Base-by-base conservation (phyloP, 2,329 filamentous ascomycete genomes). In the Hymenoscyphus repandus region DNA sequence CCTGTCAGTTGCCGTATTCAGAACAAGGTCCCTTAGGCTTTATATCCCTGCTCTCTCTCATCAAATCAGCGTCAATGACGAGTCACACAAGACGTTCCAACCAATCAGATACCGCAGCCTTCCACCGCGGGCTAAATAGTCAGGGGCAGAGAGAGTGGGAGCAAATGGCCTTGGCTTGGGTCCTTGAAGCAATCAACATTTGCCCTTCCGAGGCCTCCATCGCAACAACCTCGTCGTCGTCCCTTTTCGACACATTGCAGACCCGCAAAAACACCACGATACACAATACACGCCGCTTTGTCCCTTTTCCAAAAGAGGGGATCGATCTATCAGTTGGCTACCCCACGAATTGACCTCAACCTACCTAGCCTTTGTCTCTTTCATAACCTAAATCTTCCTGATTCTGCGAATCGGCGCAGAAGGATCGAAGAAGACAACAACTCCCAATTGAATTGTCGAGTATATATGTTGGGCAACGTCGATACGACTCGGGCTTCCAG, bases 381-480 rank as follows among this genome's bases (percentile, higher is more conserved):
- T 5, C 38, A 40, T 11, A 17, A 17, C 17, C 38, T 5, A 20
- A 3, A 17, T 15, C 38, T 11, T 17, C n/a, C n/a, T n/a, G 17
- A 3, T 13, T 37, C 4, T 37, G 15, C 34, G 12, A 17, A 13
- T 31, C 10, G 10, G 40, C 40, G 40, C 40, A 27, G 17, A 34
- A 45, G 42, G 42, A 45, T 45, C 20, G 22, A 9, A 47, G 5
- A 31, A 45, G 27, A 31, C 22, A 18, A 27, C 41, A 13, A 13
- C 6, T 18, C 33, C 12, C 31, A 15, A 38, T 50, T 39, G 30
- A 27, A 39, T 13, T 31, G 32, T 15, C 39, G 22, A 7, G 12
- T 30, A 42, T 39, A 49, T 32, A 49, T 49, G 47, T 36, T 18
- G 47, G 18, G 37, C 13, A 33, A n/a, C 18, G 30, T 41, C n/a